Conservation (phyloP, 2,329 filamentous ascomycete species). For the Calonectria leucothoes region DNA sequence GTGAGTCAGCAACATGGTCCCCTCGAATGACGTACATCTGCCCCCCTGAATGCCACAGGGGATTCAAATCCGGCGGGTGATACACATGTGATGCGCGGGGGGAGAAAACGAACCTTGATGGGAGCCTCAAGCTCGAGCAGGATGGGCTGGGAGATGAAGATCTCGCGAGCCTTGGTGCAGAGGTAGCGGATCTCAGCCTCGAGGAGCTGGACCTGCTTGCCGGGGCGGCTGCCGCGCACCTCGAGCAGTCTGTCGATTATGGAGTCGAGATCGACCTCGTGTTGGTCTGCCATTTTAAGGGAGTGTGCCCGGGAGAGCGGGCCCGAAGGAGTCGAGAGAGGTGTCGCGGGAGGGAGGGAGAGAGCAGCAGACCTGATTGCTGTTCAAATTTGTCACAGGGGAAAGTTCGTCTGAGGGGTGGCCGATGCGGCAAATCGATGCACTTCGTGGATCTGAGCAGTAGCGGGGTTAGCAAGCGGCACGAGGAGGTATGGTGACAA, state of each 20-base stretch:
- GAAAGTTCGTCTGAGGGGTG: slow-evolving; percentile 38
- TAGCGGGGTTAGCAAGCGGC: slow-evolving; percentile 38
- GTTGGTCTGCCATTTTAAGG: slow-evolving; percentile 70
- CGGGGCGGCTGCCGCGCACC: slow-evolving; percentile 95
- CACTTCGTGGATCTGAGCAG: slow-evolving; percentile 45
- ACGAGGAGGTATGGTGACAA: slow-evolving; percentile 17
- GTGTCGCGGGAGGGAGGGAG: slow-evolving; percentile 40
- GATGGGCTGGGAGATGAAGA: slow-evolving; percentile 99
- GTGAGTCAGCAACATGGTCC: slow-evolving; percentile 29
- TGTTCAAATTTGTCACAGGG: slow-evolving; percentile 45
- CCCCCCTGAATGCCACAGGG: background rate
- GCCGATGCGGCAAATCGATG: slow-evolving; percentile 44
- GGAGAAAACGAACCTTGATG: slow-evolving; percentile 82
- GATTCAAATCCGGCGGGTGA: background rate
- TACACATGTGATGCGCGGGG: background rate
- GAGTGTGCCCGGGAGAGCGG: slow-evolving; percentile 50
- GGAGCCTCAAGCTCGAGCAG: slow-evolving; percentile 97
- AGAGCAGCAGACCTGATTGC: slow-evolving; percentile 42
- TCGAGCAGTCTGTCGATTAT: slow-evolving; percentile 99
- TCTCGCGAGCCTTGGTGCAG: slow-evolving; percentile 98
- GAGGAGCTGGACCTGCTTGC: slow-evolving; percentile 97
- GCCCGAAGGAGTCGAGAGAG: slow-evolving; percentile 51
- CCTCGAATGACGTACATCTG: background rate
- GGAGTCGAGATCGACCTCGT: slow-evolving; percentile 98
- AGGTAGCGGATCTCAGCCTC: slow-evolving; percentile 97